A percentile compares a stretch with the other conserved stretches of the same genome.
Evolutionary conservation across 352 stramenopile species (phyloP).

Genomic region (Globisporangium acanthophoron): DNA sequence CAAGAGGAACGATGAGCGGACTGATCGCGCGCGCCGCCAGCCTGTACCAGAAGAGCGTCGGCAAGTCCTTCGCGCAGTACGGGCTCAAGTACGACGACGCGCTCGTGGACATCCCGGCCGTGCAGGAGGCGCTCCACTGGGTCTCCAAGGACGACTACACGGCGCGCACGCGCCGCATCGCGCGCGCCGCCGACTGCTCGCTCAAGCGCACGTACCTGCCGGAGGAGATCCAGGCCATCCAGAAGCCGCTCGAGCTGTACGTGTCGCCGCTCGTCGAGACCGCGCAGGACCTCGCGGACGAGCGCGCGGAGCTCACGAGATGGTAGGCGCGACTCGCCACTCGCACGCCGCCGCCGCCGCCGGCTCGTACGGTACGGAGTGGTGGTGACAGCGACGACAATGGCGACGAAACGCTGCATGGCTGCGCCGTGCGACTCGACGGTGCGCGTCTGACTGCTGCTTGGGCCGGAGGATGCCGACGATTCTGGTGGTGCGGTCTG

Average conservation of each 20-base stretch:
- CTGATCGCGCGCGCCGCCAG: constrained; percentile 52
- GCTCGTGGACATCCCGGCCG: constrained; percentile 73
- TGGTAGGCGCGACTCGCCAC: constrained; percentile 39
- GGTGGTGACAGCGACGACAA: not conserved
- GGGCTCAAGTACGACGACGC: constrained; percentile 86
- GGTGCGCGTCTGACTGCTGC: not conserved
- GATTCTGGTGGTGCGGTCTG: constrained; percentile 8
- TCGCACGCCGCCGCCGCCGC: too few relatives aligned
- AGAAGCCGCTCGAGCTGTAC: constrained; percentile 78
- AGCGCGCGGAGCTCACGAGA: constrained; percentile 75
- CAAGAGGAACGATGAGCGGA: constrained; percentile 26
- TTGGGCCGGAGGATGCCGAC: not conserved
- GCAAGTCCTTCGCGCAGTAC: constrained; percentile 76
- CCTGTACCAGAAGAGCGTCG: constrained; percentile 81
- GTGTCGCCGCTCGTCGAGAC: constrained; percentile 46
- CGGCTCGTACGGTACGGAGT: too few relatives aligned
- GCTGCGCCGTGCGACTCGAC: too few relatives aligned
- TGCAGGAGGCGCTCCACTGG: constrained; percentile 81
- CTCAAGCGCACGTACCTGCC: constrained; percentile 83
- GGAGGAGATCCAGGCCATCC: constrained; percentile 84
- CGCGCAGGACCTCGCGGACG: constrained; percentile 54
- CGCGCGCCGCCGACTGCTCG: constrained; percentile 75
- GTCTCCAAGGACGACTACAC: constrained; percentile 73
- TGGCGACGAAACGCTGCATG: not conserved
- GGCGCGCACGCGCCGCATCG: constrained; percentile 73